Conservation (phyloP, 257 asterid genomes). For the Voacanga thouarsii region DNA sequence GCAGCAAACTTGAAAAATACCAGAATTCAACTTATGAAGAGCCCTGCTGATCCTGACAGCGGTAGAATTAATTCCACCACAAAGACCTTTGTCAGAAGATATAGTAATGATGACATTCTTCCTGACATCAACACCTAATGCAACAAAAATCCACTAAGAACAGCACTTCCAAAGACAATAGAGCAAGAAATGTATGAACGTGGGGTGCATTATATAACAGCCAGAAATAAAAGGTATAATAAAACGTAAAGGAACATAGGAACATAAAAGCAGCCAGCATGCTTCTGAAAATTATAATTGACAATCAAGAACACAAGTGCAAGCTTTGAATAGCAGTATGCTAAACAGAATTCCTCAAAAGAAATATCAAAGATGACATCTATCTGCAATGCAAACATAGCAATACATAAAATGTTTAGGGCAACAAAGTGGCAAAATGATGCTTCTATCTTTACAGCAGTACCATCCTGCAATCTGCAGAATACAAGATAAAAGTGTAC, state of each 20-base stretch:
- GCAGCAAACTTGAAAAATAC: slow-evolving; percentile 29
- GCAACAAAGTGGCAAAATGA: background rate
- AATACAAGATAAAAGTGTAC: background rate
- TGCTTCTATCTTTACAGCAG: background rate
- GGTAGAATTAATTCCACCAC: slow-evolving; percentile 98
- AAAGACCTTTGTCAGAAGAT: slow-evolving; percentile 96
- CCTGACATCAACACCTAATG: slow-evolving; percentile 87
- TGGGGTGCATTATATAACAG: background rate
- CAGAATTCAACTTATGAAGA: slow-evolving; percentile 63
- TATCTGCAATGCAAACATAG: background rate
- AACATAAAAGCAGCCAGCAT: background rate
- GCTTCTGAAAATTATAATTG: background rate
- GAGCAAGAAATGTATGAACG: background rate
- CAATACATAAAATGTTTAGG: background rate
- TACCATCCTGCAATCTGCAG: background rate
- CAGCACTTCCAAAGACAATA: background rate
- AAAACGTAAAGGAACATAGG: background rate
- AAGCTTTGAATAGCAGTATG: background rate
- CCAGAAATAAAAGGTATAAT: background rate
- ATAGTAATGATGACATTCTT: slow-evolving; percentile 78
- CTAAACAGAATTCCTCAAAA: background rate
- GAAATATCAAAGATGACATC: background rate
- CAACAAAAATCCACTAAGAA: slow-evolving; percentile 10
- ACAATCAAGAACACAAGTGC: background rate
- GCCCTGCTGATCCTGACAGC: slow-evolving; percentile 90